phyloP scores from a whole-genome alignment of 2,329 filamentous ascomycete species.

The Ascochyta clinopodiicola region DNA sequence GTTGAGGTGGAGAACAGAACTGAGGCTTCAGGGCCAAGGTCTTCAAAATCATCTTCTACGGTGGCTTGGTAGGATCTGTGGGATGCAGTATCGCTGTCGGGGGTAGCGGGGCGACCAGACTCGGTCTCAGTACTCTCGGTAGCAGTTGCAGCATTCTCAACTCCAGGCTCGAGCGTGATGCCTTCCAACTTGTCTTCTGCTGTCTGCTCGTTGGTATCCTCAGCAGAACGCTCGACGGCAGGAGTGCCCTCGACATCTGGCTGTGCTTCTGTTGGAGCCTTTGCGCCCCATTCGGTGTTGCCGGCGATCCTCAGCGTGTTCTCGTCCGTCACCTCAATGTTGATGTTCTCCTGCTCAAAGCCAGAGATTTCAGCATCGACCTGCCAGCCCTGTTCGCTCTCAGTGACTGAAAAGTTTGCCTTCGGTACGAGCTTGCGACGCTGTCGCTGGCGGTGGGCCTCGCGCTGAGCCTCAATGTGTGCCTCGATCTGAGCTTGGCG shows the following conservation, averaged over 20 bases:
- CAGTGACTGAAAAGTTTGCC: conserved; percentile 40
- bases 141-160: background rate
- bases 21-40: conserved; percentile 41
- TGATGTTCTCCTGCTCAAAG: conserved; percentile 45
- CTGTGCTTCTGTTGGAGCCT: conserved; percentile 18
- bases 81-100: conserved; percentile 38
- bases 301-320: conserved; percentile 42
- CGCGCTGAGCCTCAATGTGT: conserved; percentile 38
- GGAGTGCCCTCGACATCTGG: conserved; percentile 3
- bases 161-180: conserved; percentile 30
- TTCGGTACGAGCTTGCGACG: conserved; percentile 40
- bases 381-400: conserved; percentile 40
- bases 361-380: conserved; percentile 42
- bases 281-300: conserved; percentile 35
- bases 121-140: conserved; percentile 14
- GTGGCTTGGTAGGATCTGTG: conserved; percentile 46
- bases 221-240: background rate
- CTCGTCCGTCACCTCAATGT: conserved; percentile 44
- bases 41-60: conserved; percentile 48
- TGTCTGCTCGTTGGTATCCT: conserved; percentile 6
- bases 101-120: conserved; percentile 20
- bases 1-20: conserved; percentile 33
- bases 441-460: conserved; percentile 37
- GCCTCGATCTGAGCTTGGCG: conserved; percentile 30
- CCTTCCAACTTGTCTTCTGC: conserved; percentile 25